Base-by-base conservation (phyloP, 306 rosid genomes). In the Chamaecrista fasciculata region DNA sequence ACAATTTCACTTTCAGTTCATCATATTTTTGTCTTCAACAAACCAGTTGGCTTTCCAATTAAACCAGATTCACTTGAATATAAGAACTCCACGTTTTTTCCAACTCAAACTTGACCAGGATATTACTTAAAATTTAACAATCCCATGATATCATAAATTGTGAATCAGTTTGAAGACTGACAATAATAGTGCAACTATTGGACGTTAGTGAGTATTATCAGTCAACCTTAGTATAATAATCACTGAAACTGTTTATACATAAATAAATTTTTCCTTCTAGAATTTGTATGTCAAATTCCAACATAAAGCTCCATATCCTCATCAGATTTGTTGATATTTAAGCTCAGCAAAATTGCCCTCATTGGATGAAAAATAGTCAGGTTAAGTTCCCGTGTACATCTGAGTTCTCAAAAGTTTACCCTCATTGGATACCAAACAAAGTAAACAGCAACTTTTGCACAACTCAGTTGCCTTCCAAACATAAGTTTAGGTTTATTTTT, bases 391-490 rank as follows among this genome's bases (percentile, higher is more conserved):
- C 25, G 19, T 19, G 25, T 48, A 16, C 53, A 18, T 48, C 53
- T 18, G 5, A 8, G 26, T 37, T 44, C 49, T 26, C 9, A 33
- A 14, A 18, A 25, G 31, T 7, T 46, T 75, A 47, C 48, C 46
- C 37, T 75, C 69, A 75, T 42, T 34, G 50, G 36, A 67, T 47
- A 67, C 51, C n/a, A 62, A 52, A 24, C 12, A 8, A 52, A 52
- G 11, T 23, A 11, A 23, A 51, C 44, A 28, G 33, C 25, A 39
- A 24, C 18, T 16, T 66, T 33, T 23, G 39, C 21, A 1, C 33
- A 25, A 5, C 66, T 55, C 53, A 65, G 47, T 53, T 64, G 51
- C 40, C 66, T 42, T 44, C 19, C 65, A 23, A 66, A 47, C 29
- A 16, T 8, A 53, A 40, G 65, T 29, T 64, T 46, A 58, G 43